Base-by-base conservation (phyloP, 2,329 filamentous ascomycete genomes). In the Fonsecaea pugnacius region DNA sequence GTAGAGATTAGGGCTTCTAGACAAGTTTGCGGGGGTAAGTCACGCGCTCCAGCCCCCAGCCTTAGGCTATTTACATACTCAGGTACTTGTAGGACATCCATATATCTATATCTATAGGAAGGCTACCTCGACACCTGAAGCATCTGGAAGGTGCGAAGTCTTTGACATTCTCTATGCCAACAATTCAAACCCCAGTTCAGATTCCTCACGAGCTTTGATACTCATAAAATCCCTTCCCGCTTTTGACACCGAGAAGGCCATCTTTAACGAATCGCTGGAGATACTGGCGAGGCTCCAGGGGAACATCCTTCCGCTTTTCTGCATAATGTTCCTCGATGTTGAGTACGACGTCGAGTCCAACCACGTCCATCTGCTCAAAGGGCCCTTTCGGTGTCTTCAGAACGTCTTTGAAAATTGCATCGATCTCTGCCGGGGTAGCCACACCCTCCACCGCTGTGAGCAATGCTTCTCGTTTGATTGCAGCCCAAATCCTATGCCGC, bases 251-350 rank as follows among this genome's bases (percentile, higher is more conserved):
- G 2, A 78, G 56, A 30, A 70, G 71, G 1, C 76, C 76, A 16
- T 72, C 59, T 10, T 70, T 60, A 35, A 78, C 66, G 68, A 75
- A 75, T 38, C 70, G 60, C 46, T 72, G 69, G 14, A 78, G 70
- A 51, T 72, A 77, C 9, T 73, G 66, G 30, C 74, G 70, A n/a
- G 75, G 76, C 54, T 73, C 71, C 1, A 24, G 35, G 6, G 75
- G 75, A 38, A 78, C 58, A 1, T 71, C 70, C 2, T 38, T 57
- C 12, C 75, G 72, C 38, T 73, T 71, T 21, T 74, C 70, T 5
- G 76, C 71, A 64, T 79, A 79, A 66, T 78, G 76, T 3, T 76
- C 71, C 66, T 79, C 78, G 61, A 79, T 79, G 46, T 76, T 73
- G 14, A 73, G 70, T 0, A 80, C 75, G 1, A 78, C 77, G 67